A percentile compares a stretch with the other conserved stretches of the same genome.
These are phyloP conservation scores for Fusarium falciforme DNA, from an alignment of 2,329 filamentous ascomycete genomes.

Conservation along the genomic window DNA sequence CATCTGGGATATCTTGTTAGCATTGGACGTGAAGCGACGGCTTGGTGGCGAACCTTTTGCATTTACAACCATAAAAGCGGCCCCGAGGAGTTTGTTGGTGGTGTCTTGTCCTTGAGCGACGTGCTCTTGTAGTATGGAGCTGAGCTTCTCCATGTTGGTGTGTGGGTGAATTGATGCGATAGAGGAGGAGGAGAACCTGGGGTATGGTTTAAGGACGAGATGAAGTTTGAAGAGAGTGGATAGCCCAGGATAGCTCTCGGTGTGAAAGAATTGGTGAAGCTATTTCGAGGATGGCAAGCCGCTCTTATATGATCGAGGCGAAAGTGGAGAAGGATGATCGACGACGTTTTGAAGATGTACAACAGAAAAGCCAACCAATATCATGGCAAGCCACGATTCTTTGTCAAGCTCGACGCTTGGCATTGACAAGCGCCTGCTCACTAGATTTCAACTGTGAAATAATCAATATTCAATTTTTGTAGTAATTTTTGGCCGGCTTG, in stretches of 20 bases:
- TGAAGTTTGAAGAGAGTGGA: too few relatives aligned
- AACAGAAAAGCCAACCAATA: neutral
- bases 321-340: neutral
- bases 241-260: neutral
- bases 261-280: neutral
- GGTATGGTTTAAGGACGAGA: too few relatives aligned
- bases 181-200: neutral
- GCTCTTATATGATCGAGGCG: neutral
- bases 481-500: too few relatives aligned
- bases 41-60: constrained; percentile 42
- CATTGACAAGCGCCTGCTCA: neutral
- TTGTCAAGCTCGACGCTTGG: neutral
- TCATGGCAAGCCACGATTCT: neutral
- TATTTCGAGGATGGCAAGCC: neutral
- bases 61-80: constrained; percentile 50
- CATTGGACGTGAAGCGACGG: neutral
- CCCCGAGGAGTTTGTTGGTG: constrained; percentile 50
- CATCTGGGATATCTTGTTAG: constrained; percentile 37
- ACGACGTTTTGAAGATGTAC: neutral
- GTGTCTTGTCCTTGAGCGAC: constrained; percentile 45
- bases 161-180: neutral
- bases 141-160: constrained; percentile 43
- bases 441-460: neutral
- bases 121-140: constrained; percentile 46
- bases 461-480: neutral